A percentile compares a stretch with the other conserved stretches of the same genome.
These are phyloP conservation scores for Fusarium drepaniforme DNA, from an alignment of 2,329 filamentous ascomycete genomes.

Conservation along the genomic window DNA sequence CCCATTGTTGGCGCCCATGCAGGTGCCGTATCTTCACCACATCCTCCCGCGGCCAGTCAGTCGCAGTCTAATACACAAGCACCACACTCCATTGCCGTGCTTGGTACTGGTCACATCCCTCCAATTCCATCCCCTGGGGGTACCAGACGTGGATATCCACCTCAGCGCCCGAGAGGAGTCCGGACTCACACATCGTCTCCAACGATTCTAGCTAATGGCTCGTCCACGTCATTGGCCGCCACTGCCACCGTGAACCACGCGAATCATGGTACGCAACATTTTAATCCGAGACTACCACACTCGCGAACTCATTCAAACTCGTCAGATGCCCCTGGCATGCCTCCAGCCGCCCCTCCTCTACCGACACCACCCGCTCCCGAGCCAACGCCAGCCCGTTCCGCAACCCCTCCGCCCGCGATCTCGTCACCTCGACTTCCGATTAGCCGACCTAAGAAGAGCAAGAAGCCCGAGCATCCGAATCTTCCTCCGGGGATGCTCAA, in stretches of 20 bases:
- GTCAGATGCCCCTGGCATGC: slow-evolving; percentile 63
- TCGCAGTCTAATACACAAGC: slow-evolving; percentile 50
- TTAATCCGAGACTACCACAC: slow-evolving; percentile 56
- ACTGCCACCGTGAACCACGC: slow-evolving; percentile 50
- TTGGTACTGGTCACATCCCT: slow-evolving; percentile 84
- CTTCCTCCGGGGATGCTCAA: slow-evolving; percentile 78
- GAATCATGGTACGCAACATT: slow-evolving; percentile 51
- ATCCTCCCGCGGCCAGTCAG: slow-evolving; percentile 55
- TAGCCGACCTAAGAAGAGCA: slow-evolving; percentile 62
- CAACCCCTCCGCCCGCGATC: slow-evolving; percentile 63
- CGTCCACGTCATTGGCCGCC: slow-evolving; percentile 51
- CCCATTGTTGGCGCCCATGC: slow-evolving; percentile 68
- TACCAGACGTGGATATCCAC: slow-evolving; percentile 67
- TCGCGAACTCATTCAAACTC: slow-evolving; percentile 71
- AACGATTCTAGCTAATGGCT: slow-evolving; percentile 69
- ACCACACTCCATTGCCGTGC: slow-evolving; percentile 79
- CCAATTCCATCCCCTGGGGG: slow-evolving; percentile 86
- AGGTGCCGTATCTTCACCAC: slow-evolving; percentile 56
- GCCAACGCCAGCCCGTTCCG: slow-evolving; percentile 56
- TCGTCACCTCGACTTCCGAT: slow-evolving; percentile 62
- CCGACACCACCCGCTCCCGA: slow-evolving; percentile 67
- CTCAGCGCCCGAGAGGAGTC: slow-evolving; percentile 70
- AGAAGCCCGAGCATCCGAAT: slow-evolving; percentile 62
- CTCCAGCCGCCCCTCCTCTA: slow-evolving; percentile 63
- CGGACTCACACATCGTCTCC: slow-evolving; percentile 87